Percentiles rank a stretch among this genome's conserved stretches.
Evolutionary conservation across 495 filamentous ascomycete species (phyloP).

Genomic region (Staphylotrichum longicolle): DNA sequence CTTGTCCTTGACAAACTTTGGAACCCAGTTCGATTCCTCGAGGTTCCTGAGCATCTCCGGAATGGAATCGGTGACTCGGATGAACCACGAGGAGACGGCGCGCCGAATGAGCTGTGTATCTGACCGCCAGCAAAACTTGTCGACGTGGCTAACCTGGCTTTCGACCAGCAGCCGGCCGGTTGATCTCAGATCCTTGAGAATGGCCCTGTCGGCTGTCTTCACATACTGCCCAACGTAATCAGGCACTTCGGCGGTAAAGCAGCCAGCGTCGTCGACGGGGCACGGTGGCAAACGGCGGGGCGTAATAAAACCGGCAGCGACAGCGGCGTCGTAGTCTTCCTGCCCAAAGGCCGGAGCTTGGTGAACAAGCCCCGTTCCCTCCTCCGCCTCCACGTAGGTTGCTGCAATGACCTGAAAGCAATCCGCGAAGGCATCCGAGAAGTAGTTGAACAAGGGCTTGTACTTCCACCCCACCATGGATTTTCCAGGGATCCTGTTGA

Average conservation of each 20-base stretch:
- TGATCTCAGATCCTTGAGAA: slow-evolving; percentile 79
- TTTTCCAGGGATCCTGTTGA: slow-evolving; percentile 71
- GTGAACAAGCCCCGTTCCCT: slow-evolving; percentile 88
- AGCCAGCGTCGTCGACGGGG: slow-evolving; percentile 75
- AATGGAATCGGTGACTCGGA: slow-evolving; percentile 74
- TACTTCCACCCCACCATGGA: slow-evolving; percentile 88
- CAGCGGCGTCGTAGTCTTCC: slow-evolving; percentile 81
- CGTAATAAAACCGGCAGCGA: slow-evolving; percentile 70
- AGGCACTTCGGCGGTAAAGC: slow-evolving; percentile 70
- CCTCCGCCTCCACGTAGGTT: slow-evolving; percentile 79
- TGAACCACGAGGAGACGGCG: slow-evolving; percentile 89
- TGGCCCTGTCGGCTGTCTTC: slow-evolving; percentile 83
- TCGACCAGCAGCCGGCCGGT: slow-evolving; percentile 76
- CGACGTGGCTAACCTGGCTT: slow-evolving; percentile 80
- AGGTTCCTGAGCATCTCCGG: slow-evolving; percentile 83
- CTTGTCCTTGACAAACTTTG: slow-evolving; percentile 78
- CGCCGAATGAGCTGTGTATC: slow-evolving; percentile 89
- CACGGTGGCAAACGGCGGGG: slow-evolving; percentile 76
- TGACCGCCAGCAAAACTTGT: slow-evolving; percentile 90
- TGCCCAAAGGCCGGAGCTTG: slow-evolving; percentile 88
- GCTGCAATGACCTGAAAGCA: slow-evolving; percentile 80
- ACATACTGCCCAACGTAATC: slow-evolving; percentile 84
- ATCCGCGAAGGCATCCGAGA: slow-evolving; percentile 83
- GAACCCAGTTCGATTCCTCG: slow-evolving; percentile 85
- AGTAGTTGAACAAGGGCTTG: slow-evolving; percentile 82